Conservation (phyloP, 1,139 yeast species). For the Debaryomyces psychrophilus region DNA sequence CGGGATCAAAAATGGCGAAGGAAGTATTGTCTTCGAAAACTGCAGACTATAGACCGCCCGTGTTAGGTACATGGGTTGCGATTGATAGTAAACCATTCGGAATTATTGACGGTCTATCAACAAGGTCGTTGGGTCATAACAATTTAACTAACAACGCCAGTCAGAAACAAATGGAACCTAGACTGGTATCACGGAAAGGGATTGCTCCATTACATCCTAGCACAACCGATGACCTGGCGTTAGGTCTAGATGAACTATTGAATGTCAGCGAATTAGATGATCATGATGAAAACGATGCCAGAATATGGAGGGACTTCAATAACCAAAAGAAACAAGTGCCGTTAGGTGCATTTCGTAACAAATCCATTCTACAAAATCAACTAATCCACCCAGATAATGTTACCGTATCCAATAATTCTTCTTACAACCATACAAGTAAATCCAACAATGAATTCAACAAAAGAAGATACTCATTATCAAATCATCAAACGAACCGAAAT, state of each 20-base stretch:
- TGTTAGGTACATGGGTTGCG: slow-evolving; percentile 90
- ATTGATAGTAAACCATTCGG: slow-evolving; percentile 82
- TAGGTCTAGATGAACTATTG: slow-evolving; percentile 82
- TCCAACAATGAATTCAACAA: slow-evolving; percentile 26
- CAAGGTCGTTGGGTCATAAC: slow-evolving; percentile 59
- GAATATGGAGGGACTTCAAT: slow-evolving; percentile 57
- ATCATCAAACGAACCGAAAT: slow-evolving; percentile 13
- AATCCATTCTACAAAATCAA: slow-evolving; percentile 52
- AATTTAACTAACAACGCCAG: background rate
- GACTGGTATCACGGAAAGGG: slow-evolving; percentile 28
- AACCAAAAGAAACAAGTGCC: slow-evolving; percentile 65
- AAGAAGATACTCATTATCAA: slow-evolving; percentile 22
- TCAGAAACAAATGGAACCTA: slow-evolving; percentile 17
- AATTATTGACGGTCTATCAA: slow-evolving; percentile 89
- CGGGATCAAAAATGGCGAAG: slow-evolving; percentile 79
- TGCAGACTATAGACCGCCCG: slow-evolving; percentile 86
- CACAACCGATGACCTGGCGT: slow-evolving; percentile 57
- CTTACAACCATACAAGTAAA: slow-evolving; percentile 27
- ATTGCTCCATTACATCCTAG: slow-evolving; percentile 18
- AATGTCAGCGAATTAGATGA: slow-evolving; percentile 89
- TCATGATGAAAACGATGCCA: slow-evolving; percentile 60
- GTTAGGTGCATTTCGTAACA: slow-evolving; percentile 85
- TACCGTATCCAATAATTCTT: slow-evolving; percentile 21
- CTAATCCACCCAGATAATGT: slow-evolving; percentile 27
- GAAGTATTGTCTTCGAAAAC: slow-evolving; percentile 86